Percentiles rank a stretch among this genome's conserved stretches.
Evolutionary conservation across 805 yeast species (phyloP).

Genomic region (Yarrowia sp.): DNA sequence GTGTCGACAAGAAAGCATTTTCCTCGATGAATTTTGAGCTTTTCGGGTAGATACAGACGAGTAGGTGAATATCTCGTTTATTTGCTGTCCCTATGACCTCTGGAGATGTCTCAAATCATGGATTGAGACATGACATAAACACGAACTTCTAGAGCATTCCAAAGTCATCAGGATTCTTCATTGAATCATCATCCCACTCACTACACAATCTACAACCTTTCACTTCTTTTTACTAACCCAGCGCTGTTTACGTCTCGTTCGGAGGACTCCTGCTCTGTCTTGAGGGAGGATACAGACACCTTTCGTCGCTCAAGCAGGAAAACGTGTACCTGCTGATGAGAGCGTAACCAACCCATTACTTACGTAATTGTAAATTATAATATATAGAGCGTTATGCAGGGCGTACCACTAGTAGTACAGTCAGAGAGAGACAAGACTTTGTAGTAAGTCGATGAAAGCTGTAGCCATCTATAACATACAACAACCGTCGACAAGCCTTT

Average conservation of each 20-base stretch:
- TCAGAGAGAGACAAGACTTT: too few species aligned
- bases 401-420: constrained; percentile 22
- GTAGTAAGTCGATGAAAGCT: not conserved
- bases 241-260: constrained; percentile 91
- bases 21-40: not conserved
- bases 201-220: too few species aligned
- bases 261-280: constrained; percentile 94
- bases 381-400: constrained; percentile 38
- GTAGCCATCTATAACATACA: too few species aligned
- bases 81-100: too few species aligned
- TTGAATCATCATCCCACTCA: too few species aligned
- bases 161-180: too few species aligned
- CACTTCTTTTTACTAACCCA: constrained; percentile 47
- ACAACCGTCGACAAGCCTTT: not conserved
- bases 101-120: not conserved
- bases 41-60: too few species aligned
- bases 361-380: constrained; percentile 36
- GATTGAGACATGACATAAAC: too few species aligned
- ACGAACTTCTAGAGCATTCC: too few species aligned
- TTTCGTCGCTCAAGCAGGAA: constrained; percentile 90
- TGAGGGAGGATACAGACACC: constrained; percentile 92
- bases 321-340: constrained; percentile 90
- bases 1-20: not conserved
- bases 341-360: constrained; percentile 42
- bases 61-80: too few species aligned